Conservation (phyloP, 148 eudicot species). For the Amaranthus hypochondriacus region DNA sequence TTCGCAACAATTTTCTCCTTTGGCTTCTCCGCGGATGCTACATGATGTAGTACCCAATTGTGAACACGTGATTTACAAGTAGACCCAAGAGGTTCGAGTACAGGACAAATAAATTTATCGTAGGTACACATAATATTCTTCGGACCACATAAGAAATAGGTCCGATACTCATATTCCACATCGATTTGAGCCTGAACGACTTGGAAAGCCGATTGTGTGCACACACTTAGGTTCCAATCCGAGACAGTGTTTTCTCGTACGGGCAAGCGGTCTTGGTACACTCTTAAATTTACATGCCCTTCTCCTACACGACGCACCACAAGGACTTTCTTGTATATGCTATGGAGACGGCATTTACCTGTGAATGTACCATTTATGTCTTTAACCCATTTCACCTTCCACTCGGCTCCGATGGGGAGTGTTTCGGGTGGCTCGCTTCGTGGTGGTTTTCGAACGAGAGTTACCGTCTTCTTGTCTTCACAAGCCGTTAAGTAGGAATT, state of each 20-base stretch:
- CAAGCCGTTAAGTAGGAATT: constrained; percentile 3
- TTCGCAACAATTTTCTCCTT: neutral
- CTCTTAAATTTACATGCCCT: neutral
- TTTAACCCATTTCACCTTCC: constrained; percentile 8
- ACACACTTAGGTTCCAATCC: constrained; percentile 3
- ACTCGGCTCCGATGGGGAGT: neutral
- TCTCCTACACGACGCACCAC: constrained; percentile 1
- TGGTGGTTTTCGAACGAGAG: neutral
- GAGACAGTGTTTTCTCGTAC: neutral
- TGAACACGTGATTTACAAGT: neutral
- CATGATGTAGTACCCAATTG: neutral
- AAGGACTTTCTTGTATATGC: constrained; percentile 1
- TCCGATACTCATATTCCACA: neutral
- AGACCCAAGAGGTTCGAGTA: neutral
- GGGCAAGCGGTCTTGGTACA: constrained; percentile 1
- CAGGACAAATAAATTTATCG: neutral
- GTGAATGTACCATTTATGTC: neutral
- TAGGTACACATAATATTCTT: constrained; percentile 4
- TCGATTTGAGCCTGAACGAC: neutral
- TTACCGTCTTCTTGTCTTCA: constrained; percentile 9
- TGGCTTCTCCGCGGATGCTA: neutral
- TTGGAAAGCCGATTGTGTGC: neutral
- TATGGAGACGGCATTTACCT: constrained; percentile 9
- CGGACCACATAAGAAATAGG: constrained; percentile 6
- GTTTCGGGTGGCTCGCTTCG: neutral